A percentile compares a stretch with the other conserved stretches of the same genome.
Evolutionary conservation across 2,329 filamentous ascomycete genomes (phyloP).

Genomic region (Pseudogymnoascus sp.): DNA sequence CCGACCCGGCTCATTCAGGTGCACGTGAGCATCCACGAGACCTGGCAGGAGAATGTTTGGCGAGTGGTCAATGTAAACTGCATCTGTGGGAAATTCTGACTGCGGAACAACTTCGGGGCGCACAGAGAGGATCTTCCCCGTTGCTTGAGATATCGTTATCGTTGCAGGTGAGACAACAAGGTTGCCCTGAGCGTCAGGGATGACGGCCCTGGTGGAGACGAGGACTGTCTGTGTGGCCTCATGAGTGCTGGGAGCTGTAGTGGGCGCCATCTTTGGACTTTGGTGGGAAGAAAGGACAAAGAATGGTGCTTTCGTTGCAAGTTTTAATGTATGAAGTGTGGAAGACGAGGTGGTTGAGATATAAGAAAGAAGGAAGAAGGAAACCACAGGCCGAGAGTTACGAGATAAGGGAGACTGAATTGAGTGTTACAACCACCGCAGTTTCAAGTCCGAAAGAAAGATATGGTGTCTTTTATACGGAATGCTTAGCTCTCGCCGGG

Average conservation of each 20-base stretch:
- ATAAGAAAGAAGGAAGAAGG: not conserved
- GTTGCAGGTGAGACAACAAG: slow-evolving; percentile 69
- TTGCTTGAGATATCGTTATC: slow-evolving; percentile 64
- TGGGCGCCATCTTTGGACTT: not conserved
- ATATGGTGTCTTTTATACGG: slow-evolving; percentile 6
- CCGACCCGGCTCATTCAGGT: slow-evolving; percentile 91
- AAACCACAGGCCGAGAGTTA: not conserved
- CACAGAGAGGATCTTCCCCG: slow-evolving; percentile 77
- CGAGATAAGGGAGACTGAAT: not conserved
- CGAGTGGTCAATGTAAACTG: slow-evolving; percentile 73
- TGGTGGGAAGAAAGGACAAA: not conserved
- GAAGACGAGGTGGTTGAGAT: not conserved
- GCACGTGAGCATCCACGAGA: slow-evolving; percentile 92
- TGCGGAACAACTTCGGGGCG: slow-evolving; percentile 63
- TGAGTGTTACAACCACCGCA: not conserved
- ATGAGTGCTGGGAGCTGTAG: not conserved
- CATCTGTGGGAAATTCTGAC: slow-evolving; percentile 63
- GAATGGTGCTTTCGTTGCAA: not conserved
- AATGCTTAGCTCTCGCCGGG: not conserved
- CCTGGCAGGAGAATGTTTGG: slow-evolving; percentile 80
- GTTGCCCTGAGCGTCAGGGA: slow-evolving; percentile 57
- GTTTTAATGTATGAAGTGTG: not conserved
- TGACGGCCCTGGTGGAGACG: slow-evolving; percentile 72
- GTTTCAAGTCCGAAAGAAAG: not conserved
- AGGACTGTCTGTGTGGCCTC: slow-evolving; percentile 50